A percentile compares a stretch with the other conserved stretches of the same genome.
Conservation (phyloP, 768 basidiomycete species). For the Boletus fagicola region DNA sequence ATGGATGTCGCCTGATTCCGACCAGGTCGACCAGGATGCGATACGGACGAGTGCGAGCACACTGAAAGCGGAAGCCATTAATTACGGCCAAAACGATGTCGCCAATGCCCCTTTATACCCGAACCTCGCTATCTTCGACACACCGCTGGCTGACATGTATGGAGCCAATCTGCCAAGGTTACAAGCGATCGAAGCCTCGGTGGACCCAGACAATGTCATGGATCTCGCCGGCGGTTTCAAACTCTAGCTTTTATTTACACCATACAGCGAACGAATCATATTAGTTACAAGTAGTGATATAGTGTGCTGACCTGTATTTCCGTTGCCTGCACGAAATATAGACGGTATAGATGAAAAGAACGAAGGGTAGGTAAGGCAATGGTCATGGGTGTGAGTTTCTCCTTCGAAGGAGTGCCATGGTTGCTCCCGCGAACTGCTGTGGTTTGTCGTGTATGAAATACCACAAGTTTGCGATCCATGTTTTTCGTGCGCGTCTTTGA, state of each 20-base stretch:
- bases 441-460: constrained; percentile 13
- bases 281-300: constrained; percentile 3
- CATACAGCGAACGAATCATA: background rate
- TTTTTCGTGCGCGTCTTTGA: constrained; percentile 3
- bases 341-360: background rate
- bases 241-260: constrained; percentile 23
- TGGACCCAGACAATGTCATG: constrained; percentile 59
- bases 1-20: background rate
- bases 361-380: background rate
- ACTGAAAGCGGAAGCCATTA: constrained; percentile 39
- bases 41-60: constrained; percentile 34
- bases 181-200: constrained; percentile 36
- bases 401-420: constrained; percentile 16
- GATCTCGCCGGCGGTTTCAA: constrained; percentile 59
- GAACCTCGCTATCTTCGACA: constrained; percentile 55
- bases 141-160: constrained; percentile 46
- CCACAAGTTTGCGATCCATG: constrained; percentile 16
- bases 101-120: constrained; percentile 43
- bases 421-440: constrained; percentile 3
- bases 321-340: background rate
- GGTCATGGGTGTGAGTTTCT: constrained; percentile 11
- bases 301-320: background rate
- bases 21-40: constrained; percentile 34
- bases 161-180: constrained; percentile 41
- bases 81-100: constrained; percentile 40